phyloP scores from a whole-genome alignment of 2,329 filamentous ascomycete genomes.

The Emericellopsis atlantica region DNA sequence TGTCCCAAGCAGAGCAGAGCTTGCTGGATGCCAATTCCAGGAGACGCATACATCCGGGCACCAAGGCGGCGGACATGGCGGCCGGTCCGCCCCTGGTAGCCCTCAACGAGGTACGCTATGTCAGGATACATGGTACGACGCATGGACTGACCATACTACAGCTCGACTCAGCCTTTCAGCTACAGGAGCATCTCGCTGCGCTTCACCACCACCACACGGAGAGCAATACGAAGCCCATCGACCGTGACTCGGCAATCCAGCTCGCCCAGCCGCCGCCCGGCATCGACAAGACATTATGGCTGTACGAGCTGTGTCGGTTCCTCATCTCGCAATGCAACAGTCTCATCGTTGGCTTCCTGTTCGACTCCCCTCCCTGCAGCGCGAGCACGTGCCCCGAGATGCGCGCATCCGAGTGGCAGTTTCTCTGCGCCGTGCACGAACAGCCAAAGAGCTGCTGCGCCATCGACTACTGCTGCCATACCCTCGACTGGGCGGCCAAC shows the following conservation, averaged over 20 bases:
- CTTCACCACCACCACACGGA: slow-evolving; percentile 72
- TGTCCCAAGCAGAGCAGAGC: slow-evolving; percentile 48
- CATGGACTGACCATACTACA: slow-evolving; percentile 21
- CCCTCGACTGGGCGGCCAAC: slow-evolving; percentile 93
- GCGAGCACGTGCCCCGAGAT: slow-evolving; percentile 88
- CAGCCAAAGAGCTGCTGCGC: slow-evolving; percentile 94
- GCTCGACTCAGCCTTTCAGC: slow-evolving; percentile 94
- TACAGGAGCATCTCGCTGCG: slow-evolving; percentile 93
- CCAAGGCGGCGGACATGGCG: slow-evolving; percentile 84
- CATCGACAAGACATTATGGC: slow-evolving; percentile 81
- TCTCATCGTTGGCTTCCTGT: slow-evolving; percentile 84
- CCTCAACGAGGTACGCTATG: slow-evolving; percentile 56
- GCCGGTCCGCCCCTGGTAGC: slow-evolving; percentile 82
- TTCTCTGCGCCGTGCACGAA: slow-evolving; percentile 94
- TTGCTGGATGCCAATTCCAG: slow-evolving; percentile 62
- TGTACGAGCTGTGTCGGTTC: slow-evolving; percentile 95
- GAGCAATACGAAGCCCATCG: slow-evolving; percentile 57
- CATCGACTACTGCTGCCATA: slow-evolving; percentile 98
- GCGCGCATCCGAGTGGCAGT: slow-evolving; percentile 98
- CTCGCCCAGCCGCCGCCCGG: slow-evolving; percentile 71
- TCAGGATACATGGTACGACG: slow-evolving; percentile 8
- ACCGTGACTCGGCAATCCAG: slow-evolving; percentile 58
- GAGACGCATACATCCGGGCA: slow-evolving; percentile 82
- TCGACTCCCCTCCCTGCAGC: slow-evolving; percentile 81
- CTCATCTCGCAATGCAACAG: slow-evolving; percentile 90